These are phyloP conservation scores for Verticillium nonalfalfae DNA, from an alignment of 2,329 filamentous ascomycete genomes.

Conservation along the genomic window DNA sequence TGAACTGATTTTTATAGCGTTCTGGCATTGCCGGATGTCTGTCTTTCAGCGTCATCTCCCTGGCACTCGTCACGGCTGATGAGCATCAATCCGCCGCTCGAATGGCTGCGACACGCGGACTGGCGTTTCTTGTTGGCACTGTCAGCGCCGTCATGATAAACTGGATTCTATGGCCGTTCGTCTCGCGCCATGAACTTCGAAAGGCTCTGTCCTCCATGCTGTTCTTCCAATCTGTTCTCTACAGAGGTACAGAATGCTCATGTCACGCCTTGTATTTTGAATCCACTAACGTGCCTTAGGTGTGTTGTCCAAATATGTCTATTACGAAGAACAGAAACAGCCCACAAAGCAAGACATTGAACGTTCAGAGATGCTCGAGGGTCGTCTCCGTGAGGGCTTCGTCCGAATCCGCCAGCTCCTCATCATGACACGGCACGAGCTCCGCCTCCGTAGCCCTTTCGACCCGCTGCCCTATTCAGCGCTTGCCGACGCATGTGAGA, in stretches of 20 bases:
- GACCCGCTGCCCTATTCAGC: slow-evolving; percentile 49
- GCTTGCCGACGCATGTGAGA: slow-evolving; percentile 48
- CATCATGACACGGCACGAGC: slow-evolving; percentile 50
- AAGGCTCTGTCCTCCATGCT: slow-evolving; percentile 50
- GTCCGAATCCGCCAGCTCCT: slow-evolving; percentile 50
- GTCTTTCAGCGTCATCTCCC: slow-evolving; percentile 48
- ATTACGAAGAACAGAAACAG: slow-evolving; percentile 47
- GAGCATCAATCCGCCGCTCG: slow-evolving; percentile 25
- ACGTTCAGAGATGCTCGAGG: slow-evolving; percentile 51
- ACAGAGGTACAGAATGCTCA: slow-evolving; percentile 32
- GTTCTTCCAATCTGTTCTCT: slow-evolving; percentile 51
- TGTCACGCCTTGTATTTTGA: not conserved
- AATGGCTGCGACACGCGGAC: slow-evolving; percentile 39
- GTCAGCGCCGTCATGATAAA: slow-evolving; percentile 48
- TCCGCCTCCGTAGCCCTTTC: slow-evolving; percentile 51
- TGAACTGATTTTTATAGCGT: slow-evolving; percentile 22
- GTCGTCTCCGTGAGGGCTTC: slow-evolving; percentile 53
- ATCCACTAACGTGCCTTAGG: slow-evolving; percentile 17
- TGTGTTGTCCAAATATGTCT: slow-evolving; percentile 50
- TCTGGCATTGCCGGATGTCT: slow-evolving; percentile 54
- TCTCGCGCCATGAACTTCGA: slow-evolving; percentile 52
- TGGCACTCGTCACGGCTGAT: slow-evolving; percentile 28
- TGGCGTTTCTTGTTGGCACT: slow-evolving; percentile 47
- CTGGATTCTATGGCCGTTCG: slow-evolving; percentile 56
- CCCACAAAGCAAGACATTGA: slow-evolving; percentile 44